phyloP scores from a whole-genome alignment of 805 yeast species.

The Schwanniomyces yamadae region DNA sequence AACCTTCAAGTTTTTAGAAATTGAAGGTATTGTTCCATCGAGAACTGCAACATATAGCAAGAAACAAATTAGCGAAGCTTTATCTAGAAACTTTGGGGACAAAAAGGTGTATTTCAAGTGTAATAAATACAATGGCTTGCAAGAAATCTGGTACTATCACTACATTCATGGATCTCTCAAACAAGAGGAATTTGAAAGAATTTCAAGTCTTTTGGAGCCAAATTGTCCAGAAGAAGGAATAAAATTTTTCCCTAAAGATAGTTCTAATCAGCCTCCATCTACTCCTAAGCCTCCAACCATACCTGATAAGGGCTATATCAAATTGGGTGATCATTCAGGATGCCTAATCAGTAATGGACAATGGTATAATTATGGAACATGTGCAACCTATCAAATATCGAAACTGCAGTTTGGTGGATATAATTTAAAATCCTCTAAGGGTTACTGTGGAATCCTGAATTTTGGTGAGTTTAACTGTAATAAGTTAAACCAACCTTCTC shows the following conservation, averaged over 20 bases:
- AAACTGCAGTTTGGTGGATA: slow-evolving; percentile 73
- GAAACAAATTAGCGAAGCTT: slow-evolving; percentile 30
- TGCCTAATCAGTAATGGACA: slow-evolving; percentile 84
- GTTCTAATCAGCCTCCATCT: slow-evolving; percentile 12
- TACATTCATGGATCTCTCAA: slow-evolving; percentile 71
- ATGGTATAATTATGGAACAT: slow-evolving; percentile 80
- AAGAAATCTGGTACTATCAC: slow-evolving; percentile 83
- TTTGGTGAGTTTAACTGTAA: slow-evolving; percentile 21
- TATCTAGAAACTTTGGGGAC: slow-evolving; percentile 29
- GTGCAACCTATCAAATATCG: slow-evolving; percentile 68
- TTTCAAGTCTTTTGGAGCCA: slow-evolving; percentile 55
- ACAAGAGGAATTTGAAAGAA: slow-evolving; percentile 58
- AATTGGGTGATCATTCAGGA: slow-evolving; percentile 54
- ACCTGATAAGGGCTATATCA: slow-evolving; percentile 36
- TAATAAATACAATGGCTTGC: slow-evolving; percentile 38
- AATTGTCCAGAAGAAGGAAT: slow-evolving; percentile 72
- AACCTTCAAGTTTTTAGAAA: slow-evolving; percentile 34
- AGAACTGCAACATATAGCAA: slow-evolving; percentile 31
- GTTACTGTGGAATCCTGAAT: slow-evolving; percentile 59
- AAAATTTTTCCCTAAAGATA: slow-evolving; percentile 66
- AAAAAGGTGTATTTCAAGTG: slow-evolving; percentile 37
- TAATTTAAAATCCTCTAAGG: slow-evolving; percentile 65
- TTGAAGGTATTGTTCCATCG: slow-evolving; percentile 38
- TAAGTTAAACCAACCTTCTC: slow-evolving; percentile 14
- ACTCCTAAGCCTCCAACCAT: slow-evolving; percentile 23